Evolutionary conservation across 2,329 filamentous ascomycete species (phyloP), one percentile per base, ranked within the genome.

Genomic region (Diatrype stigma): DNA sequence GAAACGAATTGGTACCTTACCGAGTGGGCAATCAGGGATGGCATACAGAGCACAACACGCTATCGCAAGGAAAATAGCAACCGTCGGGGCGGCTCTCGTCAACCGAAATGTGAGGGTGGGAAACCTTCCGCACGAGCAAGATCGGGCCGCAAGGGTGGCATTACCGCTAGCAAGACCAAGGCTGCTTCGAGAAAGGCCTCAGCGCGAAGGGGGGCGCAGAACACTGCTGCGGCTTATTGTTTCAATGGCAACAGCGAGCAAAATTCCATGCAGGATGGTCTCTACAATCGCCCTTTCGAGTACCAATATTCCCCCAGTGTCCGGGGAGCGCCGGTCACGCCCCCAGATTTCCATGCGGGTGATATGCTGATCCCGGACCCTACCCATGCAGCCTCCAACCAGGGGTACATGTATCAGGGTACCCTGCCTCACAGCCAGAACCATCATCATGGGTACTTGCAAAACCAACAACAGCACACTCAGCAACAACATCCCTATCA

Each of bases 11-110:
- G 93, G 93, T 80, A 84, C 42, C 74, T 97, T 23, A 85, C 85
- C 34, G 73, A 82, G 1, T 84, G 86, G 67, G 89, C 90, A 0
- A 72, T 90, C 30, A 70, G 71, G 19, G 72, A 86, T 22, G 89
- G 89, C 23, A 88, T 96, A 46, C 84, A 91, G 68, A 93, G 90
- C 52, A 97, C 93, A 1, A 96, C 93, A 1, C 76, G 86, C 56
- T 91, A 89, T 67, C 82, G 87, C 57, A 85, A 84, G 59, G 66
- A 62, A 23, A 71, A 71, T 52, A 61, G 71, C 52, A 60, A 66
- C 44, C 49, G 60, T 17, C 58, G 60, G 34, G 40, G 49, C n/a
- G 55, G 53, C 17, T 26, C 49, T 12, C 46, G 51, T 38, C 19
- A 32, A n/a, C 32, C 46, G 23, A 46, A 48, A n/a, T n/a, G 45